Conservation (phyloP, 306 rosid genomes). For the Geum urbanum region DNA sequence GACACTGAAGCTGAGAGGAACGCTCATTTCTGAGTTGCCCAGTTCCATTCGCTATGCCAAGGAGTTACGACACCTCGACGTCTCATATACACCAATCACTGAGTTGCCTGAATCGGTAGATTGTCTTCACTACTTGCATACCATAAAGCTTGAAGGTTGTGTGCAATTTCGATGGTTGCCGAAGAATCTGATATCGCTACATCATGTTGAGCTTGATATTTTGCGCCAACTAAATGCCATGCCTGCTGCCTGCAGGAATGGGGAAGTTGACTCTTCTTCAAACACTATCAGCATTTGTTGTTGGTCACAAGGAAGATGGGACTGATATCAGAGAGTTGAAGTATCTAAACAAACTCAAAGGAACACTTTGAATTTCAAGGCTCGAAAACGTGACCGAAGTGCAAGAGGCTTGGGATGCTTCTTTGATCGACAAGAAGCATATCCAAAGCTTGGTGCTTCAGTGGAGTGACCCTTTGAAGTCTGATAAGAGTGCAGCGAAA, state of each 20-base stretch:
- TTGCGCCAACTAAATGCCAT: constrained; percentile 9
- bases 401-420: constrained; percentile 24
- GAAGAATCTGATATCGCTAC: constrained; percentile 14
- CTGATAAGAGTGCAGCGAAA: background rate
- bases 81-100: constrained; percentile 14
- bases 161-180: constrained; percentile 13
- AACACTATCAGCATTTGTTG: constrained; percentile 24
- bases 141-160: constrained; percentile 18
- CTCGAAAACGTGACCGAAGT: constrained; percentile 4
- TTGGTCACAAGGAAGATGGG: constrained; percentile 17
- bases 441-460: constrained; percentile 9
- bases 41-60: constrained; percentile 22
- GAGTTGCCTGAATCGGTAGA: constrained; percentile 16
- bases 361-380: constrained; percentile 22
- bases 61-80: background rate
- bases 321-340: constrained; percentile 12
- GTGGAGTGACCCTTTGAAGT: constrained; percentile 4
- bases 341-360: constrained; percentile 8
- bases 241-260: background rate
- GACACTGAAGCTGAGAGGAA: constrained; percentile 16
- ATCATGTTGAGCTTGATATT: constrained; percentile 24
- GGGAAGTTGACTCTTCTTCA: constrained; percentile 21
- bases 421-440: constrained; percentile 2
- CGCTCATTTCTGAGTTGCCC: constrained; percentile 14
- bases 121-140: constrained; percentile 11